phyloP scores from a whole-genome alignment of 805 yeast genomes.

The Starmerella gropengiesseri region DNA sequence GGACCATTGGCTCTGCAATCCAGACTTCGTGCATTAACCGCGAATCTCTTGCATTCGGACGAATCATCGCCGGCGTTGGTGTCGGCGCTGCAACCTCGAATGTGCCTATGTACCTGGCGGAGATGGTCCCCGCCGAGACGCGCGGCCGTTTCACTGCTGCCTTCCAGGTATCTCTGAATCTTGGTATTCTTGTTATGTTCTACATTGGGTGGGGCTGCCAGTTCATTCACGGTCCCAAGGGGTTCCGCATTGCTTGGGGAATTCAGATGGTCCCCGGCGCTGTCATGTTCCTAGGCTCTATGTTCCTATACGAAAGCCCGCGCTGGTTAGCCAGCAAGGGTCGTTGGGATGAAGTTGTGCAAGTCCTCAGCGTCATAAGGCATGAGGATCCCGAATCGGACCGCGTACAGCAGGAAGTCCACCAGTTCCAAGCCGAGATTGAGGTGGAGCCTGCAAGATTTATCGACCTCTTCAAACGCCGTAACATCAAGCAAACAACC shows the following conservation, averaged over 20 bases:
- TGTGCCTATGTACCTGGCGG: slow-evolving; percentile 48
- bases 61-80: slow-evolving; percentile 59
- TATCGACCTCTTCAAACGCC: slow-evolving; percentile 29
- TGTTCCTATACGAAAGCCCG: slow-evolving; percentile 66
- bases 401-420: slow-evolving; percentile 30
- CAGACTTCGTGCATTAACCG: slow-evolving; percentile 34
- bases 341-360: slow-evolving; percentile 45
- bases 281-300: slow-evolving; percentile 47
- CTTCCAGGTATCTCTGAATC: slow-evolving; percentile 60
- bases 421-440: slow-evolving; percentile 32
- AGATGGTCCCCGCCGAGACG: slow-evolving; percentile 36
- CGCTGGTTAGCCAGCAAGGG: slow-evolving; percentile 54
- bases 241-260: slow-evolving; percentile 71
- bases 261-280: slow-evolving; percentile 63
- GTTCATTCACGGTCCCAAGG: slow-evolving; percentile 36
- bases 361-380: slow-evolving; percentile 41
- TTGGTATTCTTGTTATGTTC: slow-evolving; percentile 62
- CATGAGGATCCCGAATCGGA: slow-evolving; percentile 29
- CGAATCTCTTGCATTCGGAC: slow-evolving; percentile 37
- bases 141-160: slow-evolving; percentile 68
- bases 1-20: slow-evolving; percentile 43
- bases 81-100: slow-evolving; percentile 62
- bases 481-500: slow-evolving; percentile 34
- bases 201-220: slow-evolving; percentile 41
- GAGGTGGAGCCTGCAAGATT: slow-evolving; percentile 37